Percentiles rank a stretch among this genome's conserved stretches.
Evolutionary conservation across 176 grass and related monocot species (phyloP).

Genomic region (Carex kokanica): DNA sequence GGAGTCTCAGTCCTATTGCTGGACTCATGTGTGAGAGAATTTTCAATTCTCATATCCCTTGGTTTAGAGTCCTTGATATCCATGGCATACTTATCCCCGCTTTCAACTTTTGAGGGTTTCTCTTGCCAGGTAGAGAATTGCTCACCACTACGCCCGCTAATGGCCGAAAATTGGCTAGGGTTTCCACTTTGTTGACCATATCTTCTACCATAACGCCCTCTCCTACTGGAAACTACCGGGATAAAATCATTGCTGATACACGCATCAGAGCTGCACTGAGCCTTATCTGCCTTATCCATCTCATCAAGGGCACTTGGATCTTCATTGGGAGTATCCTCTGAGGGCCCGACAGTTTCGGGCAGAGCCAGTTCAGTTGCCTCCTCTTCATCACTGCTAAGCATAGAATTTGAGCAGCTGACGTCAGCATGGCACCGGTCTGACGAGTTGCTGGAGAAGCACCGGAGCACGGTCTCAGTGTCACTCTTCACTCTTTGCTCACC

Average conservation of each 20-base stretch:
- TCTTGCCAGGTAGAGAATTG: slow-evolving; percentile 40
- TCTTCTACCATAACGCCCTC: slow-evolving; percentile 23
- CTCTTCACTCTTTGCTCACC: neutral
- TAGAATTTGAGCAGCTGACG: slow-evolving; percentile 3
- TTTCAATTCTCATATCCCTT: neutral
- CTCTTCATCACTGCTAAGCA: slow-evolving; percentile 3
- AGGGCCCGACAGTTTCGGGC: neutral
- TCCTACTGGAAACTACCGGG: slow-evolving; percentile 31
- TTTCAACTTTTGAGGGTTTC: slow-evolving; percentile 43
- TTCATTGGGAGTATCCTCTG: neutral
- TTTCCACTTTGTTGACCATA: slow-evolving; percentile 16
- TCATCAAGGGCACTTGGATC: neutral
- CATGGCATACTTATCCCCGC: slow-evolving; percentile 8
- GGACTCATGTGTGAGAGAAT: neutral
- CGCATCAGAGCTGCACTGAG: slow-evolving; percentile 40
- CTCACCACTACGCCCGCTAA: slow-evolving; percentile 27
- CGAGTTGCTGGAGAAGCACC: neutral
- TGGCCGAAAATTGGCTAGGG: slow-evolving; percentile 27
- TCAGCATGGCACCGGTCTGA: slow-evolving; percentile 17
- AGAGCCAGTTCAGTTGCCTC: neutral
- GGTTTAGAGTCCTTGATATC: neutral
- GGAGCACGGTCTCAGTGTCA: neutral
- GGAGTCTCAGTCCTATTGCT: too few species aligned
- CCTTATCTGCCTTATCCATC: slow-evolving; percentile 16
- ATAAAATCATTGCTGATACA: slow-evolving; percentile 40